These are phyloP conservation scores for Phalaenopsis equestris DNA, from an alignment of 106 monocot species.

Conservation along the genomic window DNA sequence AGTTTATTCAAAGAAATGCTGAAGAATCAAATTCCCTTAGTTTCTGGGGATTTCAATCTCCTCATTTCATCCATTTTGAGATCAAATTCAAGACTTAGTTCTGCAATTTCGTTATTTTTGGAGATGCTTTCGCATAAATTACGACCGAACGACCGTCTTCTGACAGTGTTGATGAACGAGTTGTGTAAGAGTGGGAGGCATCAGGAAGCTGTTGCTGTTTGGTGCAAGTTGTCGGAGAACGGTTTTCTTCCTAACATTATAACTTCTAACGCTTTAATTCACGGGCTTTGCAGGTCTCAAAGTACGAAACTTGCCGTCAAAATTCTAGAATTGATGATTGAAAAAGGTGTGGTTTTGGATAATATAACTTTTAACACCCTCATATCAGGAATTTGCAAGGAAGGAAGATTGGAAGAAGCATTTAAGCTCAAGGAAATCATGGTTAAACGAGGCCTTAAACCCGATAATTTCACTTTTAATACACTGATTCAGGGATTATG, in stretches of 20 bases:
- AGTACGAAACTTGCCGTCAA: slow-evolving; percentile 42
- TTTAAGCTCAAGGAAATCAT: slow-evolving; percentile 60
- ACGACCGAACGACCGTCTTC: slow-evolving; percentile 46
- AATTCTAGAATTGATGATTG: slow-evolving; percentile 43
- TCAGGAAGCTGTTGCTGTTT: slow-evolving; percentile 48
- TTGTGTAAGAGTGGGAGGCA: slow-evolving; percentile 51
- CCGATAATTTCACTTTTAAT: slow-evolving; percentile 69
- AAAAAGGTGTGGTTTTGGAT: slow-evolving; percentile 50
- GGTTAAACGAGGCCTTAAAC: slow-evolving; percentile 59
- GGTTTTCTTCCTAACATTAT: slow-evolving; percentile 40
- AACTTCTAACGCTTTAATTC: slow-evolving; percentile 71
- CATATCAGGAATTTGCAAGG: slow-evolving; percentile 66
- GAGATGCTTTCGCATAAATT: slow-evolving; percentile 62
- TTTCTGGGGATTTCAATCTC: slow-evolving; percentile 40
- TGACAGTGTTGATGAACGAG: slow-evolving; percentile 40
- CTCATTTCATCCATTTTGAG: slow-evolving; percentile 52
- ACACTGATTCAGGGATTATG: slow-evolving; percentile 59
- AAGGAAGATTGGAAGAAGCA: slow-evolving; percentile 49
- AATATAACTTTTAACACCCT: slow-evolving; percentile 59
- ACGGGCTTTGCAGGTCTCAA: slow-evolving; percentile 54
- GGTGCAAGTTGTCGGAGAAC: slow-evolving; percentile 47
- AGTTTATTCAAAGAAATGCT: slow-evolving; percentile 65
- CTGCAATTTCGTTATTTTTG: slow-evolving; percentile 42
- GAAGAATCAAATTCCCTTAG: slow-evolving; percentile 32
- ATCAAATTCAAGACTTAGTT: slow-evolving; percentile 35